Percentiles rank a stretch among this genome's conserved stretches.
These are phyloP conservation scores for Agaricus blazei DNA, from an alignment of 768 basidiomycete species.

Conservation along the genomic window DNA sequence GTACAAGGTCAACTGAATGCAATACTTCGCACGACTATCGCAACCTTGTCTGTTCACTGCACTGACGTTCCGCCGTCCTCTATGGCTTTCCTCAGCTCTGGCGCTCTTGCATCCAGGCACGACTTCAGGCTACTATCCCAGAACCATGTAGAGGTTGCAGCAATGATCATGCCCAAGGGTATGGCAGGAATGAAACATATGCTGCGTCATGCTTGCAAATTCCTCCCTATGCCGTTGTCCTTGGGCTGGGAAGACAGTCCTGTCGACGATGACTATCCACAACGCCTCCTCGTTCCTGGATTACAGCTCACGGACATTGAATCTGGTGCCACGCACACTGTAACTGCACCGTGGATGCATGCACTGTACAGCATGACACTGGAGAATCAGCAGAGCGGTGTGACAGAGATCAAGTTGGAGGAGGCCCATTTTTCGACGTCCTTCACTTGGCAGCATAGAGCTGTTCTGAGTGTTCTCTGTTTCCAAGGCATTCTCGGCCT, in stretches of 20 bases:
- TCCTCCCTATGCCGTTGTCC: conserved; percentile 8
- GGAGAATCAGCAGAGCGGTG: not conserved
- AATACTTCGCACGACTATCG: too few species aligned
- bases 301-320: conserved; percentile 5
- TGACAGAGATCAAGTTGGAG: conserved; percentile 1
- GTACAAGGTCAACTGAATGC: too few species aligned
- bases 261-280: conserved; percentile 8
- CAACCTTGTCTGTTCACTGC: too few species aligned
- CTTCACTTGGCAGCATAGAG: conserved; percentile 5
- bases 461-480: not conserved
- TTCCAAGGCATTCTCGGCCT: not conserved
- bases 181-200: conserved; percentile 7
- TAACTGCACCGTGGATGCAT: conserved; percentile 10
- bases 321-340: conserved; percentile 3
- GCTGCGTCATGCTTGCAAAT: conserved; percentile 6
- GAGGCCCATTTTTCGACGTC: conserved; percentile 1
- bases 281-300: not conserved
- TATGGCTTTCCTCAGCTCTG: not conserved
- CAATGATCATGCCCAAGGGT: conserved; percentile 7
- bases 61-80: too few species aligned
- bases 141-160: conserved; percentile 6
- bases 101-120: not conserved
- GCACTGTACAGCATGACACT: conserved; percentile 4
- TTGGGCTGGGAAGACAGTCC: conserved; percentile 9
- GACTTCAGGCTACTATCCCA: not conserved